phyloP scores from a whole-genome alignment of 805 yeast species.

The Ogataea salicorniae region DNA sequence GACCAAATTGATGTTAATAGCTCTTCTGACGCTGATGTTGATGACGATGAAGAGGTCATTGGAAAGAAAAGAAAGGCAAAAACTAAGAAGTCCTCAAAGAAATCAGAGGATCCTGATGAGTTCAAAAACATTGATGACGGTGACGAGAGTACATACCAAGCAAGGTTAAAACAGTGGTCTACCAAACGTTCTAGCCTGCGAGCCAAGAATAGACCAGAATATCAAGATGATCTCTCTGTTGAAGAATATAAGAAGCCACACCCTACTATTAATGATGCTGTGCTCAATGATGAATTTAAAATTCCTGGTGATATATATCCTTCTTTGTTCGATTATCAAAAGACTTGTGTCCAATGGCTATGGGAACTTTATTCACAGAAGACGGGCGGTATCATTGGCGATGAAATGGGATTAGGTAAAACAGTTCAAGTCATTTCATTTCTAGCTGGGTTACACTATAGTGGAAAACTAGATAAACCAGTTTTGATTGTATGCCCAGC shows the following conservation, averaged over 20 bases:
- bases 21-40: constrained; percentile 9
- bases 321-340: constrained; percentile 84
- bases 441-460: constrained; percentile 84
- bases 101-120: constrained; percentile 27
- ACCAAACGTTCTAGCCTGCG: constrained; percentile 44
- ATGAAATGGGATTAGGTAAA: constrained; percentile 97
- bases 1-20: constrained; percentile 18
- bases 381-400: constrained; percentile 94
- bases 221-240: constrained; percentile 20
- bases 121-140: constrained; percentile 71
- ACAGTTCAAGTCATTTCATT: constrained; percentile 91
- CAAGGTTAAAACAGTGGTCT: constrained; percentile 58
- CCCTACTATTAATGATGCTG: constrained; percentile 72
- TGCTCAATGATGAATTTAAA: constrained; percentile 59
- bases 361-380: constrained; percentile 88
- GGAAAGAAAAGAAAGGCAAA: constrained; percentile 1
- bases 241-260: constrained; percentile 75
- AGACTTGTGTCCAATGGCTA: constrained; percentile 96
- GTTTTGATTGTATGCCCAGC: constrained; percentile 92
- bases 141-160: constrained; percentile 57
- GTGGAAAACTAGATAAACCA: constrained; percentile 69
- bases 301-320: constrained; percentile 91
- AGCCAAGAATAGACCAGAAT: constrained; percentile 23
- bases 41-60: constrained; percentile 8
- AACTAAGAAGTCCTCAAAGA: constrained; percentile 1